A percentile compares a stretch with the other conserved stretches of the same genome.
phyloP scores from a whole-genome alignment of 306 rosid genomes.

The Glycine tomentella region DNA sequence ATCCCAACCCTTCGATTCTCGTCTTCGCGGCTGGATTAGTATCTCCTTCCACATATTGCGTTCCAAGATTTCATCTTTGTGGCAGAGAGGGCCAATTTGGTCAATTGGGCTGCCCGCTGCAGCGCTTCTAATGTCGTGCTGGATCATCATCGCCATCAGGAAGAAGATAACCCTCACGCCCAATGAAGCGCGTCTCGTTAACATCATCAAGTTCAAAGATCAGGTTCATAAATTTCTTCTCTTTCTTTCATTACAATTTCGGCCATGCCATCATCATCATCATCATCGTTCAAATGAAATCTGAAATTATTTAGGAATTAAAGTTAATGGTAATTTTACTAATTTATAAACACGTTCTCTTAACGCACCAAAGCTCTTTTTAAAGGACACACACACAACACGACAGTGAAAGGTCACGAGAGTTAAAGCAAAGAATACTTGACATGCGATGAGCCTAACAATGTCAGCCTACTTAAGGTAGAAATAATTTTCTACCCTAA shows the following conservation, averaged over 20 bases:
- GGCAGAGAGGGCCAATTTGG: constrained; percentile 47
- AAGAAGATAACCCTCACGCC: constrained; percentile 34
- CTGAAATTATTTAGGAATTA: background rate
- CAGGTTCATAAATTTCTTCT: constrained; percentile 52
- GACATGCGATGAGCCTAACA: too few species aligned
- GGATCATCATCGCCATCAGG: constrained; percentile 51
- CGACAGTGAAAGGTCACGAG: background rate
- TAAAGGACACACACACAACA: background rate
- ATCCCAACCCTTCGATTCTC: constrained; percentile 42
- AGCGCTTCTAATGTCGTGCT: constrained; percentile 51
- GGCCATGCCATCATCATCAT: too few species aligned
- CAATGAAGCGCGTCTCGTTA: constrained; percentile 45
- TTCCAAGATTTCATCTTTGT: constrained; percentile 52
- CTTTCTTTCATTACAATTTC: too few species aligned
- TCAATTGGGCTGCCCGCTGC: constrained; percentile 50
- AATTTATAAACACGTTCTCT: background rate
- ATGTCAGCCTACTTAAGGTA: background rate
- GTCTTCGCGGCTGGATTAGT: constrained; percentile 50
- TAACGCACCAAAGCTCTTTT: too few species aligned
- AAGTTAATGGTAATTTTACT: background rate
- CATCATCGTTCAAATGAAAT: too few species aligned
- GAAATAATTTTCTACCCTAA: background rate
- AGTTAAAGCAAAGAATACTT: background rate
- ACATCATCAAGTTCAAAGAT: constrained; percentile 62
- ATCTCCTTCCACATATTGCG: constrained; percentile 56